Base-by-base conservation (phyloP, 1,139 yeast species). In the Yamadazyma oceani region DNA sequence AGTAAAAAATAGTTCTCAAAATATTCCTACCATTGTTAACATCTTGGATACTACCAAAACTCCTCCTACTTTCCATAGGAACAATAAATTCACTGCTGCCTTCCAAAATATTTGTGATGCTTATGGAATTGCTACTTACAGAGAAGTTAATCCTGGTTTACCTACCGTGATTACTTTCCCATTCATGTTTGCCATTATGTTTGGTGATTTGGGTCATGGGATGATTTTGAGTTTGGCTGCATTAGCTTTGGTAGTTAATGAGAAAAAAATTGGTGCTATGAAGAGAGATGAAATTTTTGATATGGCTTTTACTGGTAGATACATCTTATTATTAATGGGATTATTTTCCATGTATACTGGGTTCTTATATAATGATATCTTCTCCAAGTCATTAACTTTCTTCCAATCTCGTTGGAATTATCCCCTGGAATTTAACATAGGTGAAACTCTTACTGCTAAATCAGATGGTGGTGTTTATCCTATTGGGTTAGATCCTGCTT, bases 151-250 rank as follows among this genome's bases (percentile, higher is more conserved):
- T 55, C 87, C 94, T 2, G 94, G 90, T 44, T 69, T 85, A 46
- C 84, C 94, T 21, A 85, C 94, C 2, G 73, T 82, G 39, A 80
- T 85, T 17, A 85, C 94, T 2, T 85, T 85, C 68, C 94, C 94
- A 26, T 85, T 85, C 55, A 82, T 85, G 88, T 85, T 85, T 64
- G 90, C 94, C 25, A 80, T 85, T 49, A 85, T 85, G 94, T 85
- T 85, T 67, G 94, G 94, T 71, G 94, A 85, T 64, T 61, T 83
- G 44, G 94, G 94, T 17, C 94, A 85, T 58, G 94, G 94, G 3
- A 70, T 84, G 45, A 71, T 85, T 41, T 64, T 85, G 53, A 62
- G 78, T 34, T 61, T 81, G 45, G 81, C 82, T 23, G 89, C 87
- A 1, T 57, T 69, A 28, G 55, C 67, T 15, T 63, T 85, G 48